These are phyloP conservation scores for Pseudognaphalium luteoalbum DNA, from an alignment of 129 eudicot species.

Conservation along the genomic window DNA sequence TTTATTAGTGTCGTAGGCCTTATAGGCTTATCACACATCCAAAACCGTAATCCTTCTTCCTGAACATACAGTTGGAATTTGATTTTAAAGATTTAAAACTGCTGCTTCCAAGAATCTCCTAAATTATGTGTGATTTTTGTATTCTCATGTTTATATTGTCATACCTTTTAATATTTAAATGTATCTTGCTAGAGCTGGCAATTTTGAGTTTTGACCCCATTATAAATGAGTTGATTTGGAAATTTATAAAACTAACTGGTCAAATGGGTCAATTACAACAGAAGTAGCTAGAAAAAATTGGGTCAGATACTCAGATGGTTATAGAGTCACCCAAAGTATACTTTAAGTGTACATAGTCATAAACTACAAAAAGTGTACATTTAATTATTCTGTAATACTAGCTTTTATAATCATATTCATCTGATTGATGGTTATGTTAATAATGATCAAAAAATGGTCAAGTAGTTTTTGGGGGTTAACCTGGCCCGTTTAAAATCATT, in stretches of 20 bases:
- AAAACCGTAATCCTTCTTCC: not conserved
- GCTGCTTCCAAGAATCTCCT: not conserved
- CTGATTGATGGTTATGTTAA: not conserved
- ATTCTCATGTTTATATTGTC: not conserved
- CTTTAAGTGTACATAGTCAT: too few relatives aligned
- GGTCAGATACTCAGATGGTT: not conserved
- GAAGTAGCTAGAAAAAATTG: not conserved
- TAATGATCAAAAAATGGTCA: not conserved
- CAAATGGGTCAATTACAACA: not conserved
- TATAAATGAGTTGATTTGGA: too few relatives aligned
- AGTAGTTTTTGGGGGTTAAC: too few relatives aligned
- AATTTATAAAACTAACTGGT: not conserved
- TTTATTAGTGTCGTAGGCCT: not conserved
- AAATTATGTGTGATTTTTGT: not conserved
- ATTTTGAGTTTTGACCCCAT: too few relatives aligned
- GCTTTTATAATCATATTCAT: not conserved
- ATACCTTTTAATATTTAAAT: too few relatives aligned
- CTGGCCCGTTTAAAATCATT: not conserved
- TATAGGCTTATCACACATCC: not conserved
- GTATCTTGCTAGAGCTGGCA: too few relatives aligned
- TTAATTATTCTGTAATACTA: not conserved
- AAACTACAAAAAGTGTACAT: too few relatives aligned
- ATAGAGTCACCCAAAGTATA: not conserved
- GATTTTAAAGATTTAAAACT: not conserved
- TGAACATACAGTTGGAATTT: not conserved